phyloP scores from a whole-genome alignment of 371 early-diverging fungal species.

The Mucor lusitanicus region DNA sequence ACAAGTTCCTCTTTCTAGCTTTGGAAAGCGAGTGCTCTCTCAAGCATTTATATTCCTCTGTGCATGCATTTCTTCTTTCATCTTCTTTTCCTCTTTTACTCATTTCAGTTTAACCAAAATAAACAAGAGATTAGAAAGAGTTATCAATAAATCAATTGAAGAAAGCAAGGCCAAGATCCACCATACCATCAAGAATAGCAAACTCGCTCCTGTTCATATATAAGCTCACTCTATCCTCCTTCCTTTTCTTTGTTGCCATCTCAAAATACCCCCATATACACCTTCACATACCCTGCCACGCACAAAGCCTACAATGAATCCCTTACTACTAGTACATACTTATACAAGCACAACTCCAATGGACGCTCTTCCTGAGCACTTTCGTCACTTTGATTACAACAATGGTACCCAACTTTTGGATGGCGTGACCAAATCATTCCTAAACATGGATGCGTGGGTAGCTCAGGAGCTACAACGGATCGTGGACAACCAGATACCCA shows the following conservation, averaged over 20 bases:
- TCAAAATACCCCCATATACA: not conserved
- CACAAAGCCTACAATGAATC: not conserved
- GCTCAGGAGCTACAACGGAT: constrained; percentile 9
- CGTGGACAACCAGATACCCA: not conserved
- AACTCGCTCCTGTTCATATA: not conserved
- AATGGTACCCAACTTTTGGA: constrained; percentile 2
- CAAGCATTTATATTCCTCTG: not conserved
- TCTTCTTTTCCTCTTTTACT: not conserved
- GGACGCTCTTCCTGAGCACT: not conserved
- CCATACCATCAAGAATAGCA: not conserved
- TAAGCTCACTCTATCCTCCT: not conserved
- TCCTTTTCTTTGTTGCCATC: not conserved
- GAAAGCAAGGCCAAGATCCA: not conserved
- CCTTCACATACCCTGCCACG: not conserved
- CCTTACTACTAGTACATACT: not conserved
- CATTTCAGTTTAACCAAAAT: not conserved
- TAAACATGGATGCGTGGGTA: constrained; percentile 3
- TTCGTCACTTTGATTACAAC: not conserved
- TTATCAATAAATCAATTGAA: not conserved
- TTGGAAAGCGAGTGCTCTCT: not conserved
- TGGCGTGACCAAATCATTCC: not conserved
- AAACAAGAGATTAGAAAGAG: not conserved
- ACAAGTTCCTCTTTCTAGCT: not conserved
- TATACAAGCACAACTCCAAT: not conserved
- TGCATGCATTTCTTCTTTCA: not conserved